Base-by-base conservation (phyloP, 306 rosid genomes). In the Vachellia collinsii region DNA sequence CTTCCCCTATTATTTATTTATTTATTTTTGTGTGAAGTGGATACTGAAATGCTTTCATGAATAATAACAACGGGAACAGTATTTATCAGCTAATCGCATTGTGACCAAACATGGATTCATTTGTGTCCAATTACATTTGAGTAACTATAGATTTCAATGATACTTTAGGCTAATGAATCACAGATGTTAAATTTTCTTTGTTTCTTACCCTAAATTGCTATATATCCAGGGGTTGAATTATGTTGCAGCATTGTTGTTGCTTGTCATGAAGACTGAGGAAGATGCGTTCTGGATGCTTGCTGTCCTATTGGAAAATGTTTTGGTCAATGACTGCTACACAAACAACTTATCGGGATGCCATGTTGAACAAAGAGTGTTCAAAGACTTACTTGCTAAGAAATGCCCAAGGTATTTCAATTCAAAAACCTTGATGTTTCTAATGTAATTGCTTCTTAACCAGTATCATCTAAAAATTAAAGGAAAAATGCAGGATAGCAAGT, bases 231-330 rank as follows among this genome's bases (percentile, higher is more conserved):
- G 99, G 54, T 85, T 96, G 82, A 96, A 96, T 85, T 96, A 96
- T 74, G 99, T 96, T 41, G 99, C 99, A 59, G 99, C 99, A 62
- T 81, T 96, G 80, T 74, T 96, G 88, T 89, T 96, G 86, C 97
- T 96, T 65, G 99, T 96, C 80, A 92, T 96, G 99, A 93, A 96
- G 86, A 96, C 98, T 4, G 99, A 96, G 77, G 98, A 96, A 85
- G 99, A 96, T 71, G 99, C 98, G 71, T 96, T 96, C 82, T 96
- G 99, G 99, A 96, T 96, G 98, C 97, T 96, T 58, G 94, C 99
- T 10, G 98, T 96, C 64, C 90, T 96, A 65, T 84, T 96, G 88
- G 99, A 96, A 89, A 89, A 93, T 81, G 99, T 96, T 70, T 83
- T 93, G 80, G 99, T 96, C 68, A 89, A 80, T 80, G 97, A 96